Evolutionary conservation across 2,329 filamentous ascomycete species (phyloP), one percentile per base, ranked within the genome.

Genomic region (Myotisia sp.): DNA sequence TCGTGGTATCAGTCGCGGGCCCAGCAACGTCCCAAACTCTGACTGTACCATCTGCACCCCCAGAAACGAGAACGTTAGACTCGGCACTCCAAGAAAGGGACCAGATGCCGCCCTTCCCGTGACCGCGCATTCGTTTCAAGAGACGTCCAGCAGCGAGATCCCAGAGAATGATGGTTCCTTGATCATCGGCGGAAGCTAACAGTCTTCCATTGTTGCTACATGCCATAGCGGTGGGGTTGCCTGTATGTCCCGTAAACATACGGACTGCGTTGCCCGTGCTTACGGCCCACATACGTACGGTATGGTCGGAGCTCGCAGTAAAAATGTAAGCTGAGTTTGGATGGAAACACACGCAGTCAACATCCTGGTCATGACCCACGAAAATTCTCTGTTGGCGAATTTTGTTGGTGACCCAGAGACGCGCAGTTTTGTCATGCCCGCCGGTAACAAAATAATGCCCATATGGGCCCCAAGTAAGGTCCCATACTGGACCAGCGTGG

Each of bases 221-320:
- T 43, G 87, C 74, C 17, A 95, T 63, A 0, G 84, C 73, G 9
- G 79, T 92, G 51, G 95, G 76, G 49, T 84, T 83, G 32, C 90
- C 84, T 0, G 75, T 79, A 52, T 98, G 90, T 1, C 90, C 90
- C 0, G 82, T 85, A 52, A 95, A 93, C 49, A 95, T 74, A 17
- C 90, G 79, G 4, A 94, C 82, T 22, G 85, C 84, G 41, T 78
- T 76, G 18, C 90, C 90, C 6, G 79, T 87, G 7, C 75, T 71
- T n/a, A 94, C 73, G 6, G 85, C 78, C 90, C 90, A 98, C 87
- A 98, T 95, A 19, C 90, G 78, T 21, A 95, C 82, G 0, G 85
- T 90, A 56, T 87, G 87, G 57, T 98, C 86, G 44, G 81, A 81
- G 8, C 84, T 92, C 3, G 81, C 85, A 0, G 90, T 94, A 57